Evolutionary conservation across 768 basidiomycete genomes (phyloP).

Genomic region (Termitomyces sp.): DNA sequence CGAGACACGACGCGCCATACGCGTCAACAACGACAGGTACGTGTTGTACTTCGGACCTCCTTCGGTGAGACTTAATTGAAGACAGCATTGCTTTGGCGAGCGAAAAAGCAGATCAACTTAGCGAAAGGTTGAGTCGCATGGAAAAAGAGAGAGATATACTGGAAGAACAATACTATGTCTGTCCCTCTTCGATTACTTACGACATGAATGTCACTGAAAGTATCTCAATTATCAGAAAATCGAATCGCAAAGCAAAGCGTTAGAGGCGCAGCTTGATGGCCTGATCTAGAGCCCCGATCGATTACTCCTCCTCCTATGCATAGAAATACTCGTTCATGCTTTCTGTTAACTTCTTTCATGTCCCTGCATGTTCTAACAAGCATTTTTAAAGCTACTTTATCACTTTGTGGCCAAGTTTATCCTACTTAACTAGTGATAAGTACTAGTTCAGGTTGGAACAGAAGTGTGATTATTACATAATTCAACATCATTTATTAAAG

Average conservation of each 20-base stretch:
- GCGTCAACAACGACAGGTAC: conserved; percentile 14
- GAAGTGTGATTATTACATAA: conserved; percentile 22
- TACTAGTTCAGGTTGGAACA: no score
- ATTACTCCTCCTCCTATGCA: not conserved
- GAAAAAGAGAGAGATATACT: conserved; percentile 15
- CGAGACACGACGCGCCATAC: conserved; percentile 6
- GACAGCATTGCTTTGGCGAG: conserved; percentile 7
- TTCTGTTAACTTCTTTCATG: not conserved
- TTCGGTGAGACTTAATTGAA: not conserved
- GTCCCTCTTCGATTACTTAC: conserved; percentile 5
- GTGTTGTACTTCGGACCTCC: not conserved
- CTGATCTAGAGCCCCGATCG: not conserved
- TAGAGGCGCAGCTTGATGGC: conserved; percentile 25
- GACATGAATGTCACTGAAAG: conserved; percentile 11
- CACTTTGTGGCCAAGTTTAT: no score
- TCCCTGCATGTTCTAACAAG: not conserved
- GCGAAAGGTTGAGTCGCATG: conserved; percentile 13
- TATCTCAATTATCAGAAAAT: conserved; percentile 19
- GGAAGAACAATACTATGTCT: conserved; percentile 18
- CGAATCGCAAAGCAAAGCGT: conserved; percentile 15
- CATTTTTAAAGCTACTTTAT: not conserved
- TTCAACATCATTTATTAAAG: conserved; percentile 9
- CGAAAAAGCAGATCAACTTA: conserved; percentile 20
- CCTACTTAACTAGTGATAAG: no score
- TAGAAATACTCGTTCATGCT: not conserved